Evolutionary conservation across 2,329 filamentous ascomycete species (phyloP).

Genomic region (Penicillium sp.): DNA sequence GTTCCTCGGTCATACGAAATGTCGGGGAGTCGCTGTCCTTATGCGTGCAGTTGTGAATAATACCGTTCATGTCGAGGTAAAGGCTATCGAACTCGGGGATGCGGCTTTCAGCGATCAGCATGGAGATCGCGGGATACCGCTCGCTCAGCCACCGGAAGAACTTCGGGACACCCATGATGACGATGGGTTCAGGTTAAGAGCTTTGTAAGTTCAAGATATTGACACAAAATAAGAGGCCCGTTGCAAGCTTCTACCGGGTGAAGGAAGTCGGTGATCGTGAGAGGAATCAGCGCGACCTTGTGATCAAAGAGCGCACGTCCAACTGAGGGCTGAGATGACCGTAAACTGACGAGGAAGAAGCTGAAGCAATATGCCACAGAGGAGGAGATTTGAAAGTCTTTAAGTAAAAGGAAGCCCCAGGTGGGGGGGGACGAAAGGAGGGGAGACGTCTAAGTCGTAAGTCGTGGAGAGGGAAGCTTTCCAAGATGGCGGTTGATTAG

Average conservation of each 20-base stretch:
- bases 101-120: conserved; percentile 96
- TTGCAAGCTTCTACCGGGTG: background rate
- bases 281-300: conserved; percentile 5
- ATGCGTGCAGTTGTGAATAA: conserved; percentile 99
- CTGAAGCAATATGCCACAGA: background rate
- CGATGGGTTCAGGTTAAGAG: conserved; percentile 14
- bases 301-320: conserved; percentile 7
- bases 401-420: background rate
- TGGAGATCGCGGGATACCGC: conserved; percentile 96
- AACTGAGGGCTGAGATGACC: background rate
- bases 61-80: conserved; percentile 91
- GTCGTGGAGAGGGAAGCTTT: background rate
- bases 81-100: conserved; percentile 99
- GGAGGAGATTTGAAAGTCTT: background rate
- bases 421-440: background rate
- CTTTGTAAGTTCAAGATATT: conserved; percentile 1
- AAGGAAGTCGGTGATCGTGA: background rate
- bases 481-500: background rate
- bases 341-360: background rate
- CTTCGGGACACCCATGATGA: conserved; percentile 71
- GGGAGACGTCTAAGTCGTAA: conserved; percentile 3
- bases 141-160: conserved; percentile 99
- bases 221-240: conserved; percentile 11
- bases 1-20: conserved; percentile 91
- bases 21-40: conserved; percentile 91